Evolutionary conservation across 345 rosid species (phyloP), one percentile per base, ranked within the genome.

Genomic region (Brassica napus): DNA sequence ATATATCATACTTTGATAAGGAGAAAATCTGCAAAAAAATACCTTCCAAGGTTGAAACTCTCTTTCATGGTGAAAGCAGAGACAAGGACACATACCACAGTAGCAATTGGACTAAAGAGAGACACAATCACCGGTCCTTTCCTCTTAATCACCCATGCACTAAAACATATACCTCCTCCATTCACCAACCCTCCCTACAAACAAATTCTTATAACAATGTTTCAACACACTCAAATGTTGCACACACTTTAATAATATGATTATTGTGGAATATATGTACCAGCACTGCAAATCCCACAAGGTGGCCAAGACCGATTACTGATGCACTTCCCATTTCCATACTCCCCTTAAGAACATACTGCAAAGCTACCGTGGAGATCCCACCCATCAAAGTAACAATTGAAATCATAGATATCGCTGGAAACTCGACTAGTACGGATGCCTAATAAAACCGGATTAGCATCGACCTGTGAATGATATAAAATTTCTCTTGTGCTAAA

Each of bases 71-170:
- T 81, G 52, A 88, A 9, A 44, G 79, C 83, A 26, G 98, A 89
- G 73, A 93, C 78, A 68, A 89, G 1, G 39, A 93, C 92, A 16
- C 97, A 86, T 24, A 88, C 83, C 58, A 90, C 89, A 0, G 97
- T 90, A 5, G 87, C 86, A 44, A 90, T 87, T 49, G 99, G 99
- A 84, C 81, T 88, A 75, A 96, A 96, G 86, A 93, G 81, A 62
- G 99, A 88, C 26, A 86, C 95, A 8, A 90, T 70, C 68, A 96
- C 97, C 1, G 97, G 97, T 42, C 99, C 99, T 70, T 88, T 87
- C 79, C 82, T 90, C 88, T 86, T 89, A 79, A 92, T 85, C 64
- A 92, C 98, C 98, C 97, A 96, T 76, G 90, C 95, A 63, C 81
- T 92, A 86, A 96, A 96, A 84, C 97, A 91, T 21, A 86, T 69